A percentile compares a stretch with the other conserved stretches of the same genome.
These are phyloP conservation scores for Pichia nanzhaoensis DNA, from an alignment of 805 yeast species.

Conservation along the genomic window DNA sequence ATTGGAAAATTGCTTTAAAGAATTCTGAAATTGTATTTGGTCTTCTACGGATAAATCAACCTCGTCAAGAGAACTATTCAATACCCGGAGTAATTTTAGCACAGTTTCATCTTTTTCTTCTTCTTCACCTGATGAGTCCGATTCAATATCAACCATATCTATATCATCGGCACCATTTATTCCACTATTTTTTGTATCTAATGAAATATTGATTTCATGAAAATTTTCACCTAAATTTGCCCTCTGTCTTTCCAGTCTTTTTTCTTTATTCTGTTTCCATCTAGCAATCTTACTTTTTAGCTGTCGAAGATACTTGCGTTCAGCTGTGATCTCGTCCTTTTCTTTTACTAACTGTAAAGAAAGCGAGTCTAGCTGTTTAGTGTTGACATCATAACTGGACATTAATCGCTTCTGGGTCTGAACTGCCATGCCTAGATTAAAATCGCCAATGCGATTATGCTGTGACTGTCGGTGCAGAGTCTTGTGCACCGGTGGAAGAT, in stretches of 20 bases:
- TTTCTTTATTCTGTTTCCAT: constrained; percentile 15
- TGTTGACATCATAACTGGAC: constrained; percentile 22
- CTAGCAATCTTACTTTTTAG: constrained; percentile 14
- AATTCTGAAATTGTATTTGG: neutral
- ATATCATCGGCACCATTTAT: constrained; percentile 1
- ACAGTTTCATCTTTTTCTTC: neutral
- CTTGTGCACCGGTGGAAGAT: constrained; percentile 22
- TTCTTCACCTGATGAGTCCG: neutral
- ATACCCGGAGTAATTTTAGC: neutral
- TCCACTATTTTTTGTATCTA: constrained; percentile 3
- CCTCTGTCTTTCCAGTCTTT: constrained; percentile 12
- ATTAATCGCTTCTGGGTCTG: constrained; percentile 20
- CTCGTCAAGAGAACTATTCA: neutral
- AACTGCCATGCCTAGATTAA: constrained; percentile 23
- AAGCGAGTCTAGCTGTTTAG: constrained; percentile 23
- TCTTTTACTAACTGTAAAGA: constrained; percentile 20
- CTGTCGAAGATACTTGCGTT: constrained; percentile 18
- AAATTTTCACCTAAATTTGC: constrained; percentile 6
- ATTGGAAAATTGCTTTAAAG: neutral
- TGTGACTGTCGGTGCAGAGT: neutral
- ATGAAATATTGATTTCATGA: neutral
- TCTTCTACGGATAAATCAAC: neutral
- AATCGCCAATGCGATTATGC: constrained; percentile 14
- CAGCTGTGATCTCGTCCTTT: constrained; percentile 15
- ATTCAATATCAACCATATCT: constrained; percentile 1